These are phyloP conservation scores for Corinectria fuckeliana DNA, from an alignment of 2,329 filamentous ascomycete species.

Conservation along the genomic window DNA sequence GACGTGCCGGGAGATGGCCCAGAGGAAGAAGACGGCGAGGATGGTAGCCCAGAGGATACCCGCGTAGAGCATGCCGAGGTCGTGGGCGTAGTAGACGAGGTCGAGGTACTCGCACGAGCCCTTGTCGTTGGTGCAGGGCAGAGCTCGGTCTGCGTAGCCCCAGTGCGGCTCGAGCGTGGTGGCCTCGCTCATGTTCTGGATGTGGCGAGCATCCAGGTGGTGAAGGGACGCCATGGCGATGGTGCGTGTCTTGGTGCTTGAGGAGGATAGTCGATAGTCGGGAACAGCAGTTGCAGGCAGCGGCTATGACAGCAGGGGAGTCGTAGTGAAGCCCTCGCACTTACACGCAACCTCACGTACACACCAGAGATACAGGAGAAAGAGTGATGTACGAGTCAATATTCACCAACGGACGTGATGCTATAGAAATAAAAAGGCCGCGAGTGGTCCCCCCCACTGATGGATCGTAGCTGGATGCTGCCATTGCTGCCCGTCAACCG, in stretches of 20 bases:
- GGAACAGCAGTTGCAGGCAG: not conserved
- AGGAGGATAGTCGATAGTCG: not conserved
- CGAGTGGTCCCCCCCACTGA: slow-evolving; percentile 22
- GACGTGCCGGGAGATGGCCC: slow-evolving; percentile 43
- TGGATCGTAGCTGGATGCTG: not conserved
- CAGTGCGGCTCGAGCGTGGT: slow-evolving; percentile 49
- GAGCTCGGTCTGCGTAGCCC: slow-evolving; percentile 53
- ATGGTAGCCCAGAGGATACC: slow-evolving; percentile 59
- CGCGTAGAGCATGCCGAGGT: slow-evolving; percentile 56
- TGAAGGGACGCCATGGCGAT: slow-evolving; percentile 26
- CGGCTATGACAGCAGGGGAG: not conserved
- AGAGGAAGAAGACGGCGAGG: slow-evolving; percentile 51
- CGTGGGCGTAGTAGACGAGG: slow-evolving; percentile 56
- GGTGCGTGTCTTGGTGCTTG: not conserved
- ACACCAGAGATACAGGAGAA: slow-evolving; percentile 1
- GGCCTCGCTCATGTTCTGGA: slow-evolving; percentile 51
- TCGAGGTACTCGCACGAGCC: slow-evolving; percentile 60
- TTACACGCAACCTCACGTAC: not conserved
- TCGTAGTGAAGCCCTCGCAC: not conserved
- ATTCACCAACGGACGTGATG: slow-evolving; percentile 21
- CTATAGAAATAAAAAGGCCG: slow-evolving; percentile 35
- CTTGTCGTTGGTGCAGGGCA: slow-evolving; percentile 54
- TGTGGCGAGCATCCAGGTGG: slow-evolving; percentile 43
- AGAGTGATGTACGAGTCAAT: not conserved
- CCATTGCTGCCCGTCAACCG: not conserved